Evolutionary conservation across 2,329 filamentous ascomycete species (phyloP).

Genomic region (Oidium heveae): DNA sequence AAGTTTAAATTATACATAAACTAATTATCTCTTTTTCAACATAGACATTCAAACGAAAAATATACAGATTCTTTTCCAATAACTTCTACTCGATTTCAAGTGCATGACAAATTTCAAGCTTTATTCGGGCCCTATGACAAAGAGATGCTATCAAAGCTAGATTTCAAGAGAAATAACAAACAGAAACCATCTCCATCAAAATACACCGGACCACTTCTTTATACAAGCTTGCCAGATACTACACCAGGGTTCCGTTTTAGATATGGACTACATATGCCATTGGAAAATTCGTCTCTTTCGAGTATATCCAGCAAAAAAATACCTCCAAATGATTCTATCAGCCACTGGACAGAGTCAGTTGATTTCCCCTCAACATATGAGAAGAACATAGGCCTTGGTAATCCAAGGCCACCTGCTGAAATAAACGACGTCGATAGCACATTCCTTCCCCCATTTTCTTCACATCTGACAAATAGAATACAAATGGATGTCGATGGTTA

Average conservation of each 20-base stretch:
- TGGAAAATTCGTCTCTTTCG: constrained; percentile 15
- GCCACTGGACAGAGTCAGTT: constrained; percentile 11
- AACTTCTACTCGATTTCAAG: constrained; percentile 8
- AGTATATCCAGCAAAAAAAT: constrained; percentile 8
- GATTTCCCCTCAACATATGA: constrained; percentile 1
- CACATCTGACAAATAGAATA: neutral
- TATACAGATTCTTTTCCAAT: neutral
- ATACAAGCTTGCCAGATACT: constrained; percentile 12
- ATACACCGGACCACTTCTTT: constrained; percentile 10
- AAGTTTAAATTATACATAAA: too few species aligned
- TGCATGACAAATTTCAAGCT: constrained; percentile 14
- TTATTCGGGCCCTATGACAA: constrained; percentile 16
- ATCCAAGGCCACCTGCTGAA: constrained; percentile 12
- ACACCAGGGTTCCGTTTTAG: constrained; percentile 14
- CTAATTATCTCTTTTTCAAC: too few species aligned
- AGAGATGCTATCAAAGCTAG: constrained; percentile 15
- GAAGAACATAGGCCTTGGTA: constrained; percentile 5
- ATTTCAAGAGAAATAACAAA: constrained; percentile 12
- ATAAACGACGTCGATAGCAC: constrained; percentile 10
- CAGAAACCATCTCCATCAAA: constrained; percentile 13
- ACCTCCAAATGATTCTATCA: constrained; percentile 11
- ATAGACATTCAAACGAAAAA: too few species aligned
- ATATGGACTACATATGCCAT: constrained; percentile 10
- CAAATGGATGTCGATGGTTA: neutral
- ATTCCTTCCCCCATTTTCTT: neutral